phyloP scores from a whole-genome alignment of 2,329 filamentous ascomycete species.

The Penicillium thymicola region DNA sequence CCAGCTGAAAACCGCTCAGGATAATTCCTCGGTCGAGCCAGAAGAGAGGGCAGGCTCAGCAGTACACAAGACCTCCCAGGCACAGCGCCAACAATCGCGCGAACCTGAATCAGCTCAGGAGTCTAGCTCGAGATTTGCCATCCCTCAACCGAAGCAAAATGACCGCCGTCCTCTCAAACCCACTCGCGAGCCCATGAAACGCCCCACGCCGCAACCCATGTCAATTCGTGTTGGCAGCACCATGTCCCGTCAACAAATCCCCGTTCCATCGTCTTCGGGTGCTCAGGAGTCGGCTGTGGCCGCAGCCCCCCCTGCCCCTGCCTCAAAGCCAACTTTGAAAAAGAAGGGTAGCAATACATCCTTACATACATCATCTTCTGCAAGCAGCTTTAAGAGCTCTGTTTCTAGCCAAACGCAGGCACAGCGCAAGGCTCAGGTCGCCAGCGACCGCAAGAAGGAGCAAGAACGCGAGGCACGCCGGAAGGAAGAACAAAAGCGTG shows the following conservation, averaged over 20 bases:
- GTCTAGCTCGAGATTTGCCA: conserved; percentile 25
- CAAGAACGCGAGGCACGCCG: conserved; percentile 68
- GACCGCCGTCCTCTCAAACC: conserved; percentile 45
- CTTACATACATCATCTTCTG: conserved; percentile 54
- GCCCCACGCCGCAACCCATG: conserved; percentile 47
- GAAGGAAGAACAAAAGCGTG: conserved; percentile 76
- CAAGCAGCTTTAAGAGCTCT: conserved; percentile 62
- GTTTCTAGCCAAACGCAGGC: conserved; percentile 59
- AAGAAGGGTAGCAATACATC: conserved; percentile 68
- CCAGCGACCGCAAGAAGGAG: conserved; percentile 78
- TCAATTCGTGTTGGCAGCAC: conserved; percentile 50
- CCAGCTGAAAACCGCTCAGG: conserved; percentile 32
- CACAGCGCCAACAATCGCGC: conserved; percentile 29
- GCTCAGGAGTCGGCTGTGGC: conserved; percentile 54
- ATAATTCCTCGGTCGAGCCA: conserved; percentile 33
- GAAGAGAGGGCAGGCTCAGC: conserved; percentile 28
- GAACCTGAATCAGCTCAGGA: conserved; percentile 32
- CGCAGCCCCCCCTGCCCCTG: conserved; percentile 45
- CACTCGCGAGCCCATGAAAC: conserved; percentile 42
- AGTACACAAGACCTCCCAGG: conserved; percentile 25
- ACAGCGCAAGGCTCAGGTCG: conserved; percentile 68
- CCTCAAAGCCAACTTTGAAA: conserved; percentile 49
- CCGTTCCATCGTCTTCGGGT: conserved; percentile 49
- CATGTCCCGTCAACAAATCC: conserved; percentile 44
- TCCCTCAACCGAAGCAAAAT: conserved; percentile 32